A percentile compares a stretch with the other conserved stretches of the same genome.
These are phyloP conservation scores for Daldinia bambusicola DNA, from an alignment of 495 filamentous ascomycete species.

Conservation along the genomic window DNA sequence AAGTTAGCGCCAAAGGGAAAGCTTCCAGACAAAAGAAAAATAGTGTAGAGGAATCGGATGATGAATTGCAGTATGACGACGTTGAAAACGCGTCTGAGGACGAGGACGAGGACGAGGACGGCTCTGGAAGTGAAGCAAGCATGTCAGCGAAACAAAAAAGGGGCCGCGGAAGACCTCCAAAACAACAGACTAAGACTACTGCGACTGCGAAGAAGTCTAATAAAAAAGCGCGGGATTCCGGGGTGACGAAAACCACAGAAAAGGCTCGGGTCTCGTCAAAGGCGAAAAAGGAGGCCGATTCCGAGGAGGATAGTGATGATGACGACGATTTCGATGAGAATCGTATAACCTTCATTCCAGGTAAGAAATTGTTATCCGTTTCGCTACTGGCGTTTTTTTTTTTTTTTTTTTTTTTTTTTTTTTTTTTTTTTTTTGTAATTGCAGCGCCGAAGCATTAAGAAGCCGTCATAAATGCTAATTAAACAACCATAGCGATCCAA, in stretches of 20 bases:
- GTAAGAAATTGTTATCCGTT: slow-evolving; percentile 6
- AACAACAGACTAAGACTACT: slow-evolving; percentile 18
- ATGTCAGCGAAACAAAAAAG: slow-evolving; percentile 30
- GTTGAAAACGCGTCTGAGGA: slow-evolving; percentile 28
- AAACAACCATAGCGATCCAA: slow-evolving; percentile 44
- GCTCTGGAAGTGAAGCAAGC: slow-evolving; percentile 41
- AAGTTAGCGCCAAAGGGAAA: slow-evolving; percentile 16
- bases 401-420: too few relatives aligned
- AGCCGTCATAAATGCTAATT: slow-evolving; percentile 18
- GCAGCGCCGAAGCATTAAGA: background rate
- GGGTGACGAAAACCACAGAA: background rate
- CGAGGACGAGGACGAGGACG: slow-evolving; percentile 42
- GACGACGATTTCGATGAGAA: slow-evolving; percentile 52
- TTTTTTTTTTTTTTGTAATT: too few relatives aligned
- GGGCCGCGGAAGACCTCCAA: slow-evolving; percentile 38
- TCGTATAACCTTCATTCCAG: slow-evolving; percentile 66
- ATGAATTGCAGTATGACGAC: slow-evolving; percentile 42
- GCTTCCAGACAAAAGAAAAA: slow-evolving; percentile 1
- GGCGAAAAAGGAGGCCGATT: slow-evolving; percentile 22
- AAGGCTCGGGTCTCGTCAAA: slow-evolving; percentile 9
- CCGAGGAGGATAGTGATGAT: slow-evolving; percentile 46
- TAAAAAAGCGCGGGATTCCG: slow-evolving; percentile 18
- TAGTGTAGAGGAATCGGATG: slow-evolving; percentile 31
- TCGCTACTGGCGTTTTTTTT: background rate
- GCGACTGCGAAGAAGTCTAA: slow-evolving; percentile 16